Base-by-base conservation (phyloP, 306 rosid genomes). In the Medicago arabica region DNA sequence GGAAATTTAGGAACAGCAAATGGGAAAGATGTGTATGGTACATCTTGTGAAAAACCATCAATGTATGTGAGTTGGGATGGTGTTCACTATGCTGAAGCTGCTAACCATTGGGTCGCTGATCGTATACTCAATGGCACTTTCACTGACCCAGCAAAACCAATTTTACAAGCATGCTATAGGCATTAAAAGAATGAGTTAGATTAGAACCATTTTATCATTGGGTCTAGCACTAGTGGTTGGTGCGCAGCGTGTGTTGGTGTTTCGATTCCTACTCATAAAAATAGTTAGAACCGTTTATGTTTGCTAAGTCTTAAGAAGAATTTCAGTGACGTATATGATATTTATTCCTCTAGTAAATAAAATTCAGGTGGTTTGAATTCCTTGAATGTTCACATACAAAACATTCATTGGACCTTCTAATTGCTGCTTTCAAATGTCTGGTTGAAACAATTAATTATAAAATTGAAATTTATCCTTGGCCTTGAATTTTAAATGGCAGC, bases 31-130 rank as follows among this genome's bases (percentile, higher is more conserved):
- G 88, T 90, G 23, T 92, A 44, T 51, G 97, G 97, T 23, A 85
- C 85, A 72, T 63, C 97, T n/a, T 94, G 98, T 88, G 78, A 69
- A 72, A 83, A 81, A 28, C 91, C 88, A 77, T 80, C 89, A 7
- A 74, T 36, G 19, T 71, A 62, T 72, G 76, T 94, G 51, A 91
- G 93, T 70, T 92, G 97, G 96, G 97, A 94, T 77, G 93, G 98
- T n/a, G 87, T 94, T 31, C 97, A 94, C 82, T 94, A 90, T 60
- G 85, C 98, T 64, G 86, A 92, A 71, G 97, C 96, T 23, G 96
- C 97, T 14, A 91, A 83, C 81, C 92, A 81, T 51, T 91, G 93
- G 93, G 87, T 87, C 78, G 95, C 95, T 6, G 50, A 82, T 67
- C 97, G 69, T 39, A 79, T 86, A 70, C 92, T 88, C 76, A 88